Conservation (phyloP, 2,329 filamentous ascomycete species). For the Shiraia bambusicola region DNA sequence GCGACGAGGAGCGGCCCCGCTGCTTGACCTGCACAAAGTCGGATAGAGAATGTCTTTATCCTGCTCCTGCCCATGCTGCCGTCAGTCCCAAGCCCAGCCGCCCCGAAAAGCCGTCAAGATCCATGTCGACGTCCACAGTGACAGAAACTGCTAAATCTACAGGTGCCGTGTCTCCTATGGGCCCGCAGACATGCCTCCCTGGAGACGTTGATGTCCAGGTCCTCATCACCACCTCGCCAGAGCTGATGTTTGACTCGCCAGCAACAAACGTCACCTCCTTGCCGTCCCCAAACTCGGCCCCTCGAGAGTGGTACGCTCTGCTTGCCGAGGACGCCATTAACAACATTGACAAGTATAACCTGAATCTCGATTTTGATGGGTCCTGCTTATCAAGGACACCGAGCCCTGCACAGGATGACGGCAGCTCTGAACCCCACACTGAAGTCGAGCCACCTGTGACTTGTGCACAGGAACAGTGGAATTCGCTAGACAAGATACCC, state of each 20-base stretch:
- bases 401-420: conserved; percentile 23
- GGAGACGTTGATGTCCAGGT: conserved; percentile 23
- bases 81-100: conserved; percentile 10
- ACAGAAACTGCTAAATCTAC: conserved; percentile 6
- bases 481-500: conserved; percentile 20
- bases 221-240: conserved; percentile 31
- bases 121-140: conserved; percentile 18
- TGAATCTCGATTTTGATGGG: conserved; percentile 36
- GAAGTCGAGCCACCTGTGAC: conserved; percentile 5
- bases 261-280: conserved; percentile 35
- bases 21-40: conserved; percentile 50
- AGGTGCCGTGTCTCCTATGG: conserved; percentile 17
- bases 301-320: conserved; percentile 53
- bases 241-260: conserved; percentile 36
- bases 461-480: conserved; percentile 28
- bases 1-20: conserved; percentile 50
- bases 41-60: conserved; percentile 47
- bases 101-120: conserved; percentile 11
- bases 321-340: conserved; percentile 49
- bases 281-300: conserved; percentile 48
- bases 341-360: conserved; percentile 37
- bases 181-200: conserved; percentile 17
- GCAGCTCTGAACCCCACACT: conserved; percentile 17
- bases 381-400: conserved; percentile 27
- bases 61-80: conserved; percentile 12